A percentile compares a stretch with the other conserved stretches of the same genome.
Evolutionary conservation across 805 yeast species (phyloP).

Genomic region (Sungouiozyma intestinalis): DNA sequence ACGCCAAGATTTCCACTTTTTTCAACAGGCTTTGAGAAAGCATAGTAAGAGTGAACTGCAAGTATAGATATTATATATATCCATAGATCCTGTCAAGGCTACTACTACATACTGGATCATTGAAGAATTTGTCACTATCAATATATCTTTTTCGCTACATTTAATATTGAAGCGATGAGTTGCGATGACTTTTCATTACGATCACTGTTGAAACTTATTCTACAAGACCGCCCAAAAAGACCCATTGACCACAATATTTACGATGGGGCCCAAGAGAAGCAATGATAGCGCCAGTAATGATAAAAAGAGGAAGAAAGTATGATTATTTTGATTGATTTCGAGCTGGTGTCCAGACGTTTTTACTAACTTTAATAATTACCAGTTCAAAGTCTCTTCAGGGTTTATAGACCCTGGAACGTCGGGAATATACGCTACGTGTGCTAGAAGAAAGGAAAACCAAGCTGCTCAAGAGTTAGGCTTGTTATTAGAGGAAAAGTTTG

Average conservation of each 20-base stretch:
- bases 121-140: not conserved
- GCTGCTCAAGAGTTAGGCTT: constrained; percentile 65
- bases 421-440: constrained; percentile 87
- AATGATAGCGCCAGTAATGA: not conserved
- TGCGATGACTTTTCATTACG: not conserved
- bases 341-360: not conserved
- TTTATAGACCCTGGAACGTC: constrained; percentile 69
- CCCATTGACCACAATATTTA: not conserved
- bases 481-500: constrained; percentile 45
- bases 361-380: constrained; percentile 3
- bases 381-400: constrained; percentile 27
- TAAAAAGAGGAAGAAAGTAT: not conserved
- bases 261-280: not conserved
- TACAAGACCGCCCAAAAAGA: not conserved
- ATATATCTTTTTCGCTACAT: not conserved
- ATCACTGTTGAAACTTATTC: not conserved
- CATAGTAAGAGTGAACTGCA: not conserved
- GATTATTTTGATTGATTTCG: not conserved
- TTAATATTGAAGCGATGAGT: not conserved
- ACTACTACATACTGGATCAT: not conserved
- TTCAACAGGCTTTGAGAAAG: not conserved
- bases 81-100: not conserved
- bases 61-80: too few relatives aligned
- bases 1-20: not conserved
- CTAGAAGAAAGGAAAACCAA: constrained; percentile 64